A percentile compares a stretch with the other conserved stretches of the same genome.
Conservation (phyloP, 371 early-diverging fungal species). For the Saksenaea oblongispora region DNA sequence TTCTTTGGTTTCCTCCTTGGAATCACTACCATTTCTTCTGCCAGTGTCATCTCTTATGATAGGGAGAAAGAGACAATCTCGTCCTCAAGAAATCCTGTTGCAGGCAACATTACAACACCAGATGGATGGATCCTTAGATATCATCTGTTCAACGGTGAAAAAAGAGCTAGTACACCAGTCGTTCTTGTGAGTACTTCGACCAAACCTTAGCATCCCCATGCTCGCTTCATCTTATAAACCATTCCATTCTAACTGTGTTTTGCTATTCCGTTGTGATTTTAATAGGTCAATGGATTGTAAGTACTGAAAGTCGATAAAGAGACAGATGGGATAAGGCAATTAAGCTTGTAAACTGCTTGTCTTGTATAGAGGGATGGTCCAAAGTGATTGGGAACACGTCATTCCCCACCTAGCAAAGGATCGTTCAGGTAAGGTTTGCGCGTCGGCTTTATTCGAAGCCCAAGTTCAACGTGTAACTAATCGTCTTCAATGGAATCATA, state of each 20-base stretch:
- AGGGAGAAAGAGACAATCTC: background rate
- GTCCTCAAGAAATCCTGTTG: background rate
- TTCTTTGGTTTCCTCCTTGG: background rate
- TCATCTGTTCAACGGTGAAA: background rate
- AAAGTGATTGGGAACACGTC: background rate
- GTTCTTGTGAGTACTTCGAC: background rate
- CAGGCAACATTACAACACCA: background rate
- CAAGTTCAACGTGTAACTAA: background rate
- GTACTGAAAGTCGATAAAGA: background rate
- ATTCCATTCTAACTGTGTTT: background rate
- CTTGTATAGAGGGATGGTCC: background rate
- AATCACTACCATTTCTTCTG: background rate
- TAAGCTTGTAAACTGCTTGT: background rate
- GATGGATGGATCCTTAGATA: background rate
- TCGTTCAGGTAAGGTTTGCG: background rate
- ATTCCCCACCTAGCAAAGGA: background rate
- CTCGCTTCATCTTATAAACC: background rate
- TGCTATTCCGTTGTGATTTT: background rate
- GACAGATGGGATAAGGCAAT: background rate
- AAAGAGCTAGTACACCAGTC: background rate
- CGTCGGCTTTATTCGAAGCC: background rate
- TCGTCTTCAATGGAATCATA: background rate
- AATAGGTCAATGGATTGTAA: background rate
- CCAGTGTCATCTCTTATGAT: background rate
- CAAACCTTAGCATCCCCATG: background rate